Conservation (phyloP, 2,329 filamentous ascomycete genomes). For the Coleophoma eucalyptorum region DNA sequence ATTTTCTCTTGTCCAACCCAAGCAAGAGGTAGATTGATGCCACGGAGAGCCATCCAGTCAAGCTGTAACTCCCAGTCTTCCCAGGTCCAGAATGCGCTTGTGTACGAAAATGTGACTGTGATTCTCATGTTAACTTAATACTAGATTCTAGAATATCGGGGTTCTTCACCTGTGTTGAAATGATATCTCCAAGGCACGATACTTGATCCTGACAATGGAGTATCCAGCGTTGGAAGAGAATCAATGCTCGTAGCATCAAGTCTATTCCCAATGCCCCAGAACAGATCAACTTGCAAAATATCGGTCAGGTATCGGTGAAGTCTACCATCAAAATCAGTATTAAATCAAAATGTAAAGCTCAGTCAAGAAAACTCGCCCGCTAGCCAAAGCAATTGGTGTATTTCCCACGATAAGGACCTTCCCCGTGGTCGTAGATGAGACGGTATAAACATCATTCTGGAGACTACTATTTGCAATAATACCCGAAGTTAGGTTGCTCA, state of each 20-base stretch:
- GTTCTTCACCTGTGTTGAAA: slow-evolving; percentile 41
- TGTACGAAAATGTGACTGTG: slow-evolving; percentile 47
- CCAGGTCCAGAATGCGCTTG: slow-evolving; percentile 47
- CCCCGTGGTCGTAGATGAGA: slow-evolving; percentile 16
- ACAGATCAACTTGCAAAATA: slow-evolving; percentile 38
- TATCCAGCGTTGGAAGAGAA: slow-evolving; percentile 25
- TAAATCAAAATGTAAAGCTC: background rate
- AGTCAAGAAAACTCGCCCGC: slow-evolving; percentile 22
- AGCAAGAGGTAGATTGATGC: slow-evolving; percentile 46
- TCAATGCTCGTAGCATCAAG: slow-evolving; percentile 27
- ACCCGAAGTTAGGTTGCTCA: slow-evolving; percentile 5
- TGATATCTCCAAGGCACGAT: slow-evolving; percentile 43
- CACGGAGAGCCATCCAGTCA: slow-evolving; percentile 49
- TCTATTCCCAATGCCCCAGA: slow-evolving; percentile 41
- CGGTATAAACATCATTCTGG: slow-evolving; percentile 12
- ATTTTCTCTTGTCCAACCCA: slow-evolving; percentile 50
- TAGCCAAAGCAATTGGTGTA: slow-evolving; percentile 28
- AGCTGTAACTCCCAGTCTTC: slow-evolving; percentile 48
- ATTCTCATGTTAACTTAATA: background rate
- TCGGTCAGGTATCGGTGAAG: slow-evolving; percentile 38
- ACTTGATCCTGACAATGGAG: slow-evolving; percentile 34
- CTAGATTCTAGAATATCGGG: background rate
- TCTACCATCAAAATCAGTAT: slow-evolving; percentile 13
- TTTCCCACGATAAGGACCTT: slow-evolving; percentile 29
- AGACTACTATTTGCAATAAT: background rate